These are phyloP conservation scores for Abrus pulchellus DNA, from an alignment of 306 rosid genomes.

Conservation along the genomic window DNA sequence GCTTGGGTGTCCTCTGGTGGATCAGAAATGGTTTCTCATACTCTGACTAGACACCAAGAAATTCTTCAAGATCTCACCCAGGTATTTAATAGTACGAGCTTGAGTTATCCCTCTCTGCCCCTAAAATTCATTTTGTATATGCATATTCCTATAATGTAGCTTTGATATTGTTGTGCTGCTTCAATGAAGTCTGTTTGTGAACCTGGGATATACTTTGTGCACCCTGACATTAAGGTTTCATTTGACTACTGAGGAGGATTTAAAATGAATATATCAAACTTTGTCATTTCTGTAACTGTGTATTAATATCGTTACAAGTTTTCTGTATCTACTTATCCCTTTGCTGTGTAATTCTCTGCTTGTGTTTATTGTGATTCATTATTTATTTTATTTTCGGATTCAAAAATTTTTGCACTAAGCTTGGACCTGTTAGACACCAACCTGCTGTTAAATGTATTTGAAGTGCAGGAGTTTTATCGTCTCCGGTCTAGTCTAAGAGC, in stretches of 20 bases:
- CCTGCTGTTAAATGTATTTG: slow-evolving; percentile 50
- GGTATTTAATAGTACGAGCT: slow-evolving; percentile 58
- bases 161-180: too few relatives aligned
- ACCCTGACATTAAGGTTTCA: neutral
- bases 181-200: too few relatives aligned
- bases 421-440: slow-evolving; percentile 43
- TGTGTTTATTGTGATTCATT: neutral
- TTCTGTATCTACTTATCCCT: neutral
- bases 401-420: neutral
- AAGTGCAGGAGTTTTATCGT: slow-evolving; percentile 95
- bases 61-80: slow-evolving; percentile 97
- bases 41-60: slow-evolving; percentile 97
- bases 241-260: neutral
- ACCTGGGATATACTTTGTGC: too few relatives aligned
- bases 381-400: neutral
- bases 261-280: neutral
- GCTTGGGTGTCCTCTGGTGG: slow-evolving; percentile 98
- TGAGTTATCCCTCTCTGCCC: slow-evolving; percentile 16
- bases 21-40: slow-evolving; percentile 98
- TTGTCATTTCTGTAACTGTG: neutral
- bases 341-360: neutral
- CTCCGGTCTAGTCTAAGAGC: slow-evolving; percentile 89
- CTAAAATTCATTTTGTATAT: too few relatives aligned
- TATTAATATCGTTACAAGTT: neutral
- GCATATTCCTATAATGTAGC: too few relatives aligned